Evolutionary conservation across 2,329 filamentous ascomycete genomes (phyloP).

Genomic region (Apiospora hydei): DNA sequence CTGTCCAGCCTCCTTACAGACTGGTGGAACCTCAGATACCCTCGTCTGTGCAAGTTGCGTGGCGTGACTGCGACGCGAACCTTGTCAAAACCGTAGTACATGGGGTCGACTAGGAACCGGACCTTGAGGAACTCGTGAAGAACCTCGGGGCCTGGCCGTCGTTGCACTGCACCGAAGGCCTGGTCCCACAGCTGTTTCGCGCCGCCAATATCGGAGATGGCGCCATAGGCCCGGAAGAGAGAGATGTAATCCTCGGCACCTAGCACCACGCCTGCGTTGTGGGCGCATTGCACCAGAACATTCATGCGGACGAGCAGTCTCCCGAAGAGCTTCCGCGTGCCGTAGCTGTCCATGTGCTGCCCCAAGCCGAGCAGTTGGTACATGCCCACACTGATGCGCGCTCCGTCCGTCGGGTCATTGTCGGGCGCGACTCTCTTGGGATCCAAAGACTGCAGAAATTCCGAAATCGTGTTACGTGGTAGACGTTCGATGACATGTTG

Average conservation of each 20-base stretch:
- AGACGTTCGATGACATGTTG: constrained; percentile 48
- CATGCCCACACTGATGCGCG: constrained; percentile 49
- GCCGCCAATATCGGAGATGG: constrained; percentile 46
- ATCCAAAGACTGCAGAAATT: constrained; percentile 68
- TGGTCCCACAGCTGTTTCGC: constrained; percentile 47
- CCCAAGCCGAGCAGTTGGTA: constrained; percentile 48
- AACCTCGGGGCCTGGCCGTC: constrained; percentile 33
- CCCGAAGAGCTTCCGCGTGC: constrained; percentile 52
- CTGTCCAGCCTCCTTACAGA: constrained; percentile 33
- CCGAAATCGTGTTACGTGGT: constrained; percentile 64
- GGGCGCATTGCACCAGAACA: constrained; percentile 45
- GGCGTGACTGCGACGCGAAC: constrained; percentile 48
- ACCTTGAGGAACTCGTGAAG: constrained; percentile 57
- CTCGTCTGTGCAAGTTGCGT: constrained; percentile 45
- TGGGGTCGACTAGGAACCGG: constrained; percentile 53
- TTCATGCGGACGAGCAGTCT: constrained; percentile 46
- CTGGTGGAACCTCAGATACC: constrained; percentile 24
- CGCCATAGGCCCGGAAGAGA: constrained; percentile 56
- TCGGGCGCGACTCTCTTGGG: constrained; percentile 58
- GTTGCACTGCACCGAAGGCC: constrained; percentile 34
- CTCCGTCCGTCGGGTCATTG: constrained; percentile 55
- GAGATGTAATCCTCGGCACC: constrained; percentile 51
- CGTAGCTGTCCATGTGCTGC: constrained; percentile 50
- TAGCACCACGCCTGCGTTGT: constrained; percentile 37
- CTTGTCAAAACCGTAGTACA: constrained; percentile 56